These are phyloP conservation scores for Erythrobasidium hasegawianum DNA, from an alignment of 1,284 basidiomycete genomes.

Conservation along the genomic window DNA sequence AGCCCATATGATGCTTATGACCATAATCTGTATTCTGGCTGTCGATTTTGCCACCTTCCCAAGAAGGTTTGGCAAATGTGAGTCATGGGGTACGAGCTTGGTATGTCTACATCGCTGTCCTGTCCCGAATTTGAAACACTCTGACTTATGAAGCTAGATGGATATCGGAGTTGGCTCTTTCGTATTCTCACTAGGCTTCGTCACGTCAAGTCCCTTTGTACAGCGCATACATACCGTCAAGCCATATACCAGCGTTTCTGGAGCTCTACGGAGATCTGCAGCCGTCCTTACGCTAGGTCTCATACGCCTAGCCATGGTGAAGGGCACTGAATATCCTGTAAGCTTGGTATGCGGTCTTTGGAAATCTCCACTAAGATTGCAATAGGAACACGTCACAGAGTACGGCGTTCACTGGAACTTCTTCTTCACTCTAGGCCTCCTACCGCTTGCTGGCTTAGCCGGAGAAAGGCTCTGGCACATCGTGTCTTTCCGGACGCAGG, in stretches of 20 bases:
- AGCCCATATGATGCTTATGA: constrained; percentile 93
- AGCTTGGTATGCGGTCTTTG: constrained; percentile 41
- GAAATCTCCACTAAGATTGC: neutral
- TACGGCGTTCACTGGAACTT: constrained; percentile 99
- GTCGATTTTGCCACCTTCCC: constrained; percentile 95
- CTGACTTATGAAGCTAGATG: constrained; percentile 62
- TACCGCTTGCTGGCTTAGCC: constrained; percentile 71
- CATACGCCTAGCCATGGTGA: constrained; percentile 77
- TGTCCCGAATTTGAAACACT: neutral
- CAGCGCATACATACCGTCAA: constrained; percentile 25
- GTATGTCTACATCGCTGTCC: constrained; percentile 54
- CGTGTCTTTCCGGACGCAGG: constrained; percentile 63
- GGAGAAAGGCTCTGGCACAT: constrained; percentile 62
- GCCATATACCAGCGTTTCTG: neutral
- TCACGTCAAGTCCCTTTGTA: constrained; percentile 69
- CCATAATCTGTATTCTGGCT: constrained; percentile 83
- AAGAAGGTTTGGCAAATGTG: constrained; percentile 81
- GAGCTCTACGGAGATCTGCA: constrained; percentile 58
- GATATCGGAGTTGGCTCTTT: constrained; percentile 95
- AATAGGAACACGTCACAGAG: constrained; percentile 88
- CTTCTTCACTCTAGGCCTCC: constrained; percentile 82
- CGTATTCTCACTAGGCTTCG: constrained; percentile 87
- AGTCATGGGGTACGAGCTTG: constrained; percentile 87
- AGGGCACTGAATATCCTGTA: constrained; percentile 90
- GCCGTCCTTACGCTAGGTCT: constrained; percentile 73